Conservation (phyloP, 345 rosid genomes). For the Brassica carinata region DNA sequence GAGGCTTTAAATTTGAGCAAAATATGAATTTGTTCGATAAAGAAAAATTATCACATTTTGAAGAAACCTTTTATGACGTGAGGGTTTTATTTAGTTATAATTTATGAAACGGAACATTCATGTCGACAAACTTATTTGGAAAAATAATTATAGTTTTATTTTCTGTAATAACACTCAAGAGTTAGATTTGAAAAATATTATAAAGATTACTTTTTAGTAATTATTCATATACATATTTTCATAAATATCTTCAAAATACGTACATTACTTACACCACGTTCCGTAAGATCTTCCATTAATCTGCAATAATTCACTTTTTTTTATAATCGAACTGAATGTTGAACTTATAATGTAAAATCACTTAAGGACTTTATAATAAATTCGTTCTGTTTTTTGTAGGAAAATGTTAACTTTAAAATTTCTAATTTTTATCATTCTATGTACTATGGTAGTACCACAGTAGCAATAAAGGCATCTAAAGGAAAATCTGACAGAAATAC, state of each 20-base stretch:
- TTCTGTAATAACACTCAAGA: no score
- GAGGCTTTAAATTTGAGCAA: not conserved
- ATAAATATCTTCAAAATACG: not conserved
- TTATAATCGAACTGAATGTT: not conserved
- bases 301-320: not conserved
- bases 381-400: not conserved
- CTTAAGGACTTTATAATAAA: not conserved
- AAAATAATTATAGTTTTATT: no score
- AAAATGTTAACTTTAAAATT: no score
- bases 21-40: not conserved
- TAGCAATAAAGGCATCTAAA: conserved; percentile 5
- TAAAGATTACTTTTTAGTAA: not conserved
- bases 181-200: no score
- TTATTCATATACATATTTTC: not conserved
- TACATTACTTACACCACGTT: not conserved
- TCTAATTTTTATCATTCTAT: not conserved
- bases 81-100: no score
- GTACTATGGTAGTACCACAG: not conserved
- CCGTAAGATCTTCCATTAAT: not conserved
- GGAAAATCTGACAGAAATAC: conserved; percentile 1
- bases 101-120: no score
- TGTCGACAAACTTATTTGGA: no score
- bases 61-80: not conserved
- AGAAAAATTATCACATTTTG: not conserved
- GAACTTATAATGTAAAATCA: not conserved